Evolutionary conservation across 1,284 basidiomycete genomes (phyloP), one percentile per base, ranked within the genome.

Genomic region (Melanopsichium pennsylvanicum): DNA sequence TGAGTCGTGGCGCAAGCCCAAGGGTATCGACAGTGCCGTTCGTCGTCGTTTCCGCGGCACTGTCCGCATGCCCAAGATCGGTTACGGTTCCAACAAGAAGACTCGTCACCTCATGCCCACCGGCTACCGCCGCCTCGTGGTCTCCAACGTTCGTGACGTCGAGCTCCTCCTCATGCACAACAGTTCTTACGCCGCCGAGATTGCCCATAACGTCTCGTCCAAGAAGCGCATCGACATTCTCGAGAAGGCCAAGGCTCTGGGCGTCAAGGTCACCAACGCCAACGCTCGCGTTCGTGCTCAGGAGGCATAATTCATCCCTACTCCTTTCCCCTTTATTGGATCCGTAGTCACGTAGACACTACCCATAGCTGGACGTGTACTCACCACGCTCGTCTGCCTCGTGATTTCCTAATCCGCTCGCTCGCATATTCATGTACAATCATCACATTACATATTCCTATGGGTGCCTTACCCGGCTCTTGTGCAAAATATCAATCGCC

Each of bases 191-290:
- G 90, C 94, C 61, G 96, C 94, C 64, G 92, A 94, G 84, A 92
- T 99, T 80, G 96, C 96, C 56, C 94, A 97, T 87, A 91, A 89
- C 82, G 94, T 99, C 77, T 92, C 90, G 85, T 91, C 90, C 86
- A 90, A 93, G 83, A 97, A 98, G 88, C 92, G 96, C 80, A 89
- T 90, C 67, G 85, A 87, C 74, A 95, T 99, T 79, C 86, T 98
- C 64, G 92, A 93, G 84, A 87, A 90, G 91, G 76, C 73, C 49
- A 80, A 75, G 74, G 70, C 79, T 44, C 79, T 83, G 45, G 83
- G 83, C 57, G 78, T 82, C 77, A 85, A 85, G 86, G 90, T 99
- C 82, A 97, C 93, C 75, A 99, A 99, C 87, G 83, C 92, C 70
- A 88, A 89, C 77, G 96, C 91, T 80, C 92, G 92, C 83, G 88